A percentile compares a stretch with the other conserved stretches of the same genome.
phyloP scores from a whole-genome alignment of 345 rosid genomes.

The Acer yangbiense region DNA sequence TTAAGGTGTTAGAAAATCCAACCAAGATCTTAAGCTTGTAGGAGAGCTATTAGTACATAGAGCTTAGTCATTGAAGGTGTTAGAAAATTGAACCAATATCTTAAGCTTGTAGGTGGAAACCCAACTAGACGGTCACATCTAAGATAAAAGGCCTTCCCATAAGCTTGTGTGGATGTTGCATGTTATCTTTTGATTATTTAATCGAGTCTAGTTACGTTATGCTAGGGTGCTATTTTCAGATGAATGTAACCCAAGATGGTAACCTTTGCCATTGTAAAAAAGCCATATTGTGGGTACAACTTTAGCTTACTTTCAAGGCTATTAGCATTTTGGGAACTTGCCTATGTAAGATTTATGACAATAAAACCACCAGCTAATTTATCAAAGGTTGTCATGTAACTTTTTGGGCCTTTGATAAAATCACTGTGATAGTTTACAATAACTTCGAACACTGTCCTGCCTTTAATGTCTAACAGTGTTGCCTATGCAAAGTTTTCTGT shows the following conservation, averaged over 20 bases:
- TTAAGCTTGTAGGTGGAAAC: background rate
- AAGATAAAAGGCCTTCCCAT: background rate
- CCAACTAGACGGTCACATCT: background rate
- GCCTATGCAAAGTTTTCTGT: background rate
- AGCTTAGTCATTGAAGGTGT: background rate
- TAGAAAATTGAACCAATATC: background rate
- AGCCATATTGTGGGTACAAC: background rate
- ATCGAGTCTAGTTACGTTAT: background rate
- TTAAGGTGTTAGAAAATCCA: too few species aligned
- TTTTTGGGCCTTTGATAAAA: background rate
- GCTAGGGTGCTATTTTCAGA: background rate
- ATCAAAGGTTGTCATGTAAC: background rate
- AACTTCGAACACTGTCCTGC: background rate
- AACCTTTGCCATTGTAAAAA: background rate
- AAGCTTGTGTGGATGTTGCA: constrained; percentile 4
- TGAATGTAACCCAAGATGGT: background rate
- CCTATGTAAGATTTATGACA: background rate
- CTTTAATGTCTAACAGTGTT: background rate
- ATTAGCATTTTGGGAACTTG: background rate
- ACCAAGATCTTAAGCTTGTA: background rate
- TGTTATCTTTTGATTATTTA: background rate
- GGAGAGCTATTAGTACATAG: background rate
- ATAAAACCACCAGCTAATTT: background rate
- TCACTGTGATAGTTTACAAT: background rate
- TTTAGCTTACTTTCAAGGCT: background rate